phyloP scores from a whole-genome alignment of 768 basidiomycete genomes.

The Dacryopinax primogenitus region DNA sequence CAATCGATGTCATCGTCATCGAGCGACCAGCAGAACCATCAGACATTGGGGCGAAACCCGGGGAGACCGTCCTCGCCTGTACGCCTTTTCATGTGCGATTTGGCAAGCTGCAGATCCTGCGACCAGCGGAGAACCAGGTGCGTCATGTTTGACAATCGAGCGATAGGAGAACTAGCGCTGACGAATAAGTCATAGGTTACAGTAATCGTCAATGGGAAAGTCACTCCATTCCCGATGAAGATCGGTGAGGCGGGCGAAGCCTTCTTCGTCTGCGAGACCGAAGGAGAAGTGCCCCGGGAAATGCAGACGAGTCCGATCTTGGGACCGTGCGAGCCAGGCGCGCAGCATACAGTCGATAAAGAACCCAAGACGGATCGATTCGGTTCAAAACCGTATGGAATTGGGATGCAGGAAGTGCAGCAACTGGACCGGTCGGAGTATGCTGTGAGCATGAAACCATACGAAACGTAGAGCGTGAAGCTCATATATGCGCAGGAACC shows the following conservation, averaged over 20 bases:
- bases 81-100: conserved; percentile 97
- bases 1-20: conserved; percentile 97
- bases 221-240: conserved; percentile 92
- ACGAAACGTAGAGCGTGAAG: background rate
- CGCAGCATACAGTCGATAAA: conserved; percentile 26
- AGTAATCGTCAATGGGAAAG: conserved; percentile 71
- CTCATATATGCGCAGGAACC: conserved; percentile 29
- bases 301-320: conserved; percentile 89
- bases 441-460: background rate
- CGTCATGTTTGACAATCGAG: conserved; percentile 6
- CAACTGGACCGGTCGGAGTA: background rate
- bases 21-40: conserved; percentile 45
- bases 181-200: conserved; percentile 48
- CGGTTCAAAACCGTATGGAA: conserved; percentile 19
- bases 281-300: conserved; percentile 83
- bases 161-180: background rate
- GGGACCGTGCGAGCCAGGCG: conserved; percentile 35
- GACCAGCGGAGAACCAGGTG: conserved; percentile 89
- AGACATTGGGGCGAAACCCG: conserved; percentile 25
- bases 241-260: conserved; percentile 98
- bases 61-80: conserved; percentile 61
- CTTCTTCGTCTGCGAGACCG: conserved; percentile 96
- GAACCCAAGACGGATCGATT: conserved; percentile 15
- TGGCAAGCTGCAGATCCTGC: conserved; percentile 90
- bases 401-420: background rate